Evolutionary conservation across 768 basidiomycete species (phyloP), one percentile per base, ranked within the genome.

Genomic region (Albatrellus ellisii): DNA sequence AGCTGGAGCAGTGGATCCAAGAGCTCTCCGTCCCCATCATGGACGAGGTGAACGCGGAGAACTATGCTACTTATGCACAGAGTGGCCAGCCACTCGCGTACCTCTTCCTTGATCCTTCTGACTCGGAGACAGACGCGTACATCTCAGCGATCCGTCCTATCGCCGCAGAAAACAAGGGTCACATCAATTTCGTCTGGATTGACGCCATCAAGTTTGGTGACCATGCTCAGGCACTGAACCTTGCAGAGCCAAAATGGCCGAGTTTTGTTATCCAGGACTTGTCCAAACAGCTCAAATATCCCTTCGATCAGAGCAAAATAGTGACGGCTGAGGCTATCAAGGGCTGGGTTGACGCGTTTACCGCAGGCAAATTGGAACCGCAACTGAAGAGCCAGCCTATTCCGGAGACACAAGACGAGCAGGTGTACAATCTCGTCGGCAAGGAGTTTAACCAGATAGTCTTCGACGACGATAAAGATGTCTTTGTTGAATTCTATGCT

Each of bases 161-260:
- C 40, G 95, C 95, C 6, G 65, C 76, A 40, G 75, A 79, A 56
- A 76, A 75, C 69, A 89, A 86, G 64, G 72, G 77, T 53, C 79
- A 87, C 64, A 56, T 98, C 58, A 95, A 95, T 78, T 95, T 97
- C 60, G 94, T 98, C 47, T 94, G 81, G 79, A 98, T 99, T 53
- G 95, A 99, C 60, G 91, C 89, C 18, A 65, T 82, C 65, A 90
- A 91, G 60, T 99, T 91, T 53, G 77, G 75, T 53, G 94, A 98
- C 54, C 95, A 99, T 66, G 95, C 82, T 51, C 91, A 89, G 62
- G 85, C 87, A 1, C 73, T 99, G 44, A 94, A 92, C 71, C 72
- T 99, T 43, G 57, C 59, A 21, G 86, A 89, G 54, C 62, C 77
- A 52, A 81, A 82, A 53, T 97, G 90, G 91, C 95, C 95, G 9